A percentile compares a stretch with the other conserved stretches of the same genome.
phyloP scores from a whole-genome alignment of 2,329 filamentous ascomycete genomes.

The Penicillium sp. region DNA sequence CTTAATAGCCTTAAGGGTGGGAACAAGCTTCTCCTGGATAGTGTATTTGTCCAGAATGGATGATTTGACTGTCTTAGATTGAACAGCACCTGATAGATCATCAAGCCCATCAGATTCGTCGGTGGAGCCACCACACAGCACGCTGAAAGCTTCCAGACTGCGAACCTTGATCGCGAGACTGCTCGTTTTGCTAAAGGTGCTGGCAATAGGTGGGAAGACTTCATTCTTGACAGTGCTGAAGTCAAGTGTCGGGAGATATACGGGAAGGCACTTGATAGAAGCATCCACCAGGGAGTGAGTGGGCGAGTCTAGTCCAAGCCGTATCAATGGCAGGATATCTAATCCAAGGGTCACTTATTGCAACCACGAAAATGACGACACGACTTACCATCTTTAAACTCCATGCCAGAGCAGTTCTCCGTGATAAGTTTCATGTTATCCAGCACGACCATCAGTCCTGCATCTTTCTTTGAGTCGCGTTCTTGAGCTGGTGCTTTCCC shows the following conservation, averaged over 20 bases:
- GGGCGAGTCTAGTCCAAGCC: slow-evolving; percentile 81
- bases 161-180: slow-evolving; percentile 94
- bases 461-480: slow-evolving; percentile 81
- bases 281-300: slow-evolving; percentile 90
- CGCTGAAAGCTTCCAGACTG: slow-evolving; percentile 85
- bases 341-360: slow-evolving; percentile 27
- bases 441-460: slow-evolving; percentile 86
- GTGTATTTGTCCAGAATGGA: slow-evolving; percentile 95
- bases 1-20: slow-evolving; percentile 88
- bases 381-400: slow-evolving; percentile 85
- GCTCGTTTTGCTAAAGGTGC: slow-evolving; percentile 89
- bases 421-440: slow-evolving; percentile 79
- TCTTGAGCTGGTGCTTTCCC: slow-evolving; percentile 60
- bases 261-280: slow-evolving; percentile 75
- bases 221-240: slow-evolving; percentile 98
- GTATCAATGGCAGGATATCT: slow-evolving; percentile 87
- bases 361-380: neutral
- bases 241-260: slow-evolving; percentile 85
- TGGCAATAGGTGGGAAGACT: slow-evolving; percentile 87
- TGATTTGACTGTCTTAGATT: slow-evolving; percentile 62
- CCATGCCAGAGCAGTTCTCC: slow-evolving; percentile 82
- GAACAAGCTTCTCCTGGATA: slow-evolving; percentile 96
- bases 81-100: slow-evolving; percentile 72
- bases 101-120: slow-evolving; percentile 51
- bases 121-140: slow-evolving; percentile 78